Percentiles rank a stretch among this genome's conserved stretches.
Evolutionary conservation across 805 yeast species (phyloP).

Genomic region (Priceomyces carsonii): DNA sequence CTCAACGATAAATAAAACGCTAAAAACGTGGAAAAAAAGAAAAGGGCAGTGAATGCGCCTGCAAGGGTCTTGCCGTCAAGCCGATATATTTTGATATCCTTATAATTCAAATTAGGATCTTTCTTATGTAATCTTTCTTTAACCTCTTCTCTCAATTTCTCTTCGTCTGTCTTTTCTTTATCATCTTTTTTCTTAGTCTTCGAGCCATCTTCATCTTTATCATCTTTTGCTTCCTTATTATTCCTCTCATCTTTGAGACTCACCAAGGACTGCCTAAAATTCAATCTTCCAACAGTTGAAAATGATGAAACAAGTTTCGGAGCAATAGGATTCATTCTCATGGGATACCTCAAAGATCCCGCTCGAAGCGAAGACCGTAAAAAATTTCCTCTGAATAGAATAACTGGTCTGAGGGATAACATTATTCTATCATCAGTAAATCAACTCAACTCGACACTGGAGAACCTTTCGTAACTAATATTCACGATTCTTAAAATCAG

Average conservation of each 20-base stretch:
- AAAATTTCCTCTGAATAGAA: no score
- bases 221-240: constrained; percentile 4
- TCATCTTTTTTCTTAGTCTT: constrained; percentile 12
- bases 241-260: constrained; percentile 6
- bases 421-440: no score
- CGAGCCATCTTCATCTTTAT: constrained; percentile 11
- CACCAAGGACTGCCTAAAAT: neutral
- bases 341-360: no score
- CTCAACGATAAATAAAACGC: constrained; percentile 10
- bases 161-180: constrained; percentile 27
- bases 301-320: no score
- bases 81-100: constrained; percentile 32
- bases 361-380: no score
- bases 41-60: constrained; percentile 18
- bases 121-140: constrained; percentile 29
- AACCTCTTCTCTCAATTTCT: constrained; percentile 34
- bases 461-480: no score
- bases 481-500: no score
- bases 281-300: neutral
- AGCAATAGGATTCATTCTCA: no score
- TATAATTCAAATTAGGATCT: constrained; percentile 26
- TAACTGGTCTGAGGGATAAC: no score
- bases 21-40: constrained; percentile 17
- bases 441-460: no score
- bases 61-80: constrained; percentile 17